Percentiles rank a stretch among this genome's conserved stretches.
phyloP scores from a whole-genome alignment of 2,329 filamentous ascomycete genomes.

The Aplosporella prunicola region DNA sequence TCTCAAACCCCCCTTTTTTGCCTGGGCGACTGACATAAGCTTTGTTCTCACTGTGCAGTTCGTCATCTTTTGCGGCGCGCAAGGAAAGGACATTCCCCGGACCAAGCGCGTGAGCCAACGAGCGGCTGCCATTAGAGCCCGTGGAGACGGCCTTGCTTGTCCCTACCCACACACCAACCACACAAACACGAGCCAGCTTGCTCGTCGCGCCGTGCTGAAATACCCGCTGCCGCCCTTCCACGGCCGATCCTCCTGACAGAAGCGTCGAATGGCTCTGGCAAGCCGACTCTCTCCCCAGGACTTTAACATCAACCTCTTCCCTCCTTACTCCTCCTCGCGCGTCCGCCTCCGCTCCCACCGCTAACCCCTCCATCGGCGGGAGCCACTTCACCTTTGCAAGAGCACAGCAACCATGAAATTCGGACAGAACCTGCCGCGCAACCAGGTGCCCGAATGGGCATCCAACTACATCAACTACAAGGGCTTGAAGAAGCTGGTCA shows the following conservation, averaged over 20 bases:
- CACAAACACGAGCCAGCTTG: slow-evolving; percentile 3
- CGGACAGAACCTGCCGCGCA: slow-evolving; percentile 55
- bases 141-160: slow-evolving; percentile 4
- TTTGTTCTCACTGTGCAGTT: too few species aligned
- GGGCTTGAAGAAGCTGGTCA: slow-evolving; percentile 90
- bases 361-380: slow-evolving; percentile 1
- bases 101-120: slow-evolving; percentile 6
- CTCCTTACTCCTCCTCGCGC: slow-evolving; percentile 2
- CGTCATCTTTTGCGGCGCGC: too few species aligned
- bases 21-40: slow-evolving; percentile 9
- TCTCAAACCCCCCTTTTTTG: slow-evolving; percentile 6
- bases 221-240: slow-evolving; percentile 3
- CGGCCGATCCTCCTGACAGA: slow-evolving; percentile 3
- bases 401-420: slow-evolving; percentile 33
- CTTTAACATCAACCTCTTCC: slow-evolving; percentile 1
- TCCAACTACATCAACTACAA: slow-evolving; percentile 83
- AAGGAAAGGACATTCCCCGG: too few species aligned
- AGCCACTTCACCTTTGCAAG: neutral
- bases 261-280: too few species aligned
- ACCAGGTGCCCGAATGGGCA: slow-evolving; percentile 82
- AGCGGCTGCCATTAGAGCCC: slow-evolving; percentile 1
- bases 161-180: slow-evolving; percentile 6
- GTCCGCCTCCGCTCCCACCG: neutral
- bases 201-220: neutral
- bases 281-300: neutral